Percentiles rank a stretch among this genome's conserved stretches.
These are phyloP conservation scores for Linaria vulgaris DNA, from an alignment of 257 asterid genomes.

Conservation along the genomic window DNA sequence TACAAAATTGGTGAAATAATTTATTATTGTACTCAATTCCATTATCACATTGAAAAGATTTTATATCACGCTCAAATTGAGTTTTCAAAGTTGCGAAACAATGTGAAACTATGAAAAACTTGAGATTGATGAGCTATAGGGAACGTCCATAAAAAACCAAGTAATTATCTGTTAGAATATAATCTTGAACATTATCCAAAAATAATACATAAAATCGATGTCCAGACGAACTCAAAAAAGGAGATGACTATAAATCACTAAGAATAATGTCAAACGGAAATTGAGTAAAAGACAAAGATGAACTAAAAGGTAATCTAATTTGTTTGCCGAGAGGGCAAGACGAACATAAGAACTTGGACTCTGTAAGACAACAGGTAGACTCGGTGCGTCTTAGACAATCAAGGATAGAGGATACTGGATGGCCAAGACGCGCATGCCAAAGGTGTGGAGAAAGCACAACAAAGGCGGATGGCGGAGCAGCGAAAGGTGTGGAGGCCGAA, in stretches of 20 bases:
- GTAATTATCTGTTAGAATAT: too few species aligned
- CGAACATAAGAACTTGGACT: background rate
- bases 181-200: background rate
- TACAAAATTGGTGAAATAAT: background rate
- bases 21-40: background rate
- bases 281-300: background rate
- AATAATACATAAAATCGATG: background rate
- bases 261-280: background rate
- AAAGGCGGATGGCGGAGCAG: background rate
- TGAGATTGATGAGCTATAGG: background rate
- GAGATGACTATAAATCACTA: background rate
- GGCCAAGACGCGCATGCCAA: too few species aligned
- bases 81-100: too few species aligned
- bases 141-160: background rate
- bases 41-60: background rate
- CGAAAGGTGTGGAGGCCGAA: background rate
- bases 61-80: too few species aligned
- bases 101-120: background rate
- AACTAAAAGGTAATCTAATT: background rate
- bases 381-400: too few species aligned
- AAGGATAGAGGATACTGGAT: too few species aligned
- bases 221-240: background rate
- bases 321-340: conserved; percentile 14
- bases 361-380: too few species aligned
- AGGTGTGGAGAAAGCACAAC: background rate